Conservation (phyloP, 2,329 filamentous ascomycete genomes). For the Botrytis porri region DNA sequence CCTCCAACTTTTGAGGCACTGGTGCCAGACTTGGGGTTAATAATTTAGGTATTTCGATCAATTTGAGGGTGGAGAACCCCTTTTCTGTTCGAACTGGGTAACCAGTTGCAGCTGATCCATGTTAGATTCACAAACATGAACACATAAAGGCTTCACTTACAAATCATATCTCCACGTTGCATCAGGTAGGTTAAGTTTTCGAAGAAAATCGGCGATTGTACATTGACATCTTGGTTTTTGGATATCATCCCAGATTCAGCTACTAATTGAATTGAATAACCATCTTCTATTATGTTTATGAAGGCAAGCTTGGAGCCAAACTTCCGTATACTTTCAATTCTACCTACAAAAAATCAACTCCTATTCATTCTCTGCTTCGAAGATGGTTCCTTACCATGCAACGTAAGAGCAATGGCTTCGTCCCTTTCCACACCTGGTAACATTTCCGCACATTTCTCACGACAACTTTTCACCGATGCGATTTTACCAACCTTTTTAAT, state of each 20-base stretch:
- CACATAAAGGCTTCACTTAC: conserved; percentile 49
- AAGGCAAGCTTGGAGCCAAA: conserved; percentile 76
- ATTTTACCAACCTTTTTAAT: conserved; percentile 13
- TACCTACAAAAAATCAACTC: conserved; percentile 47
- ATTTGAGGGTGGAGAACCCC: conserved; percentile 73
- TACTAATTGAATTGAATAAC: conserved; percentile 71
- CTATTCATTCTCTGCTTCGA: neutral
- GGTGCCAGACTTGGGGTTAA: conserved; percentile 77
- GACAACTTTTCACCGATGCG: conserved; percentile 2
- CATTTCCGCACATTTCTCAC: neutral
- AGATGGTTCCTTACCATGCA: conserved; percentile 27
- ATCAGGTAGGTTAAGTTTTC: conserved; percentile 63
- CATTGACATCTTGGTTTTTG: conserved; percentile 40
- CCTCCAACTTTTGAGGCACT: conserved; percentile 67
- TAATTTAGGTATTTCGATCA: conserved; percentile 64
- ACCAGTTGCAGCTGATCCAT: conserved; percentile 58
- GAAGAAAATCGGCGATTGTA: conserved; percentile 42
- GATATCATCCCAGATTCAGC: conserved; percentile 52
- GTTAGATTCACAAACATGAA: conserved; percentile 14
- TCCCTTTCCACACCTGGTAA: neutral
- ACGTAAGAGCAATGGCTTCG: conserved; percentile 5
- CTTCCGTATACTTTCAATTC: conserved; percentile 65
- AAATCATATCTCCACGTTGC: conserved; percentile 78
- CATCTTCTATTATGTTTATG: conserved; percentile 73
- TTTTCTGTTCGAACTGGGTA: conserved; percentile 61